Evolutionary conservation across 139 green algal genomes (phyloP).

Genomic region (Picochlorum sp.): DNA sequence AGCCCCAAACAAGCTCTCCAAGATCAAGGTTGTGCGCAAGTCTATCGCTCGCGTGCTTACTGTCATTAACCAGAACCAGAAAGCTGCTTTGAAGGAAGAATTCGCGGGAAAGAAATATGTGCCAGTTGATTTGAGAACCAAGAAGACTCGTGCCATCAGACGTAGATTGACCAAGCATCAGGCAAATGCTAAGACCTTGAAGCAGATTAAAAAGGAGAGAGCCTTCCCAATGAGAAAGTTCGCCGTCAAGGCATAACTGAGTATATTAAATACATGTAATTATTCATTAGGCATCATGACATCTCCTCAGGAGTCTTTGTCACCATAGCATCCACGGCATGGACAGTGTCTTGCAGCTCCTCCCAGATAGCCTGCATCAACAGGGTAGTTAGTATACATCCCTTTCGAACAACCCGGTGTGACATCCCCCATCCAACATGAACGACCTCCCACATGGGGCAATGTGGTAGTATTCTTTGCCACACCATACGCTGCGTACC

Average conservation of each 20-base stretch:
- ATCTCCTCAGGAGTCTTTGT: slow-evolving; percentile 28
- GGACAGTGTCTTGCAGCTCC: slow-evolving; percentile 58
- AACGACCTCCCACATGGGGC: background rate
- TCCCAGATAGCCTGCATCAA: slow-evolving; percentile 37
- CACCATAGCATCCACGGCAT: slow-evolving; percentile 38
- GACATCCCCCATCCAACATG: background rate
- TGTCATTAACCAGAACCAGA: slow-evolving; percentile 90
- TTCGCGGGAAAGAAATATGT: slow-evolving; percentile 81
- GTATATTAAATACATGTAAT: slow-evolving; percentile 7
- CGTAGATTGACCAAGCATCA: slow-evolving; percentile 75
- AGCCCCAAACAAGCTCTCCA: slow-evolving; percentile 99
- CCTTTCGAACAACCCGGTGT: too few relatives aligned
- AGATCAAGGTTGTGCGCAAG: slow-evolving; percentile 98
- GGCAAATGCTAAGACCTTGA: slow-evolving; percentile 65
- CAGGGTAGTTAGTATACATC: background rate
- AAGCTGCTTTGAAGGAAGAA: slow-evolving; percentile 65
- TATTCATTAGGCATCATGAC: background rate
- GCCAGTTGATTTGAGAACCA: slow-evolving; percentile 87
- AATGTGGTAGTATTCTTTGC: slow-evolving; percentile 22
- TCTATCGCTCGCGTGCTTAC: slow-evolving; percentile 92
- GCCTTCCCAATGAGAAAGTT: slow-evolving; percentile 91
- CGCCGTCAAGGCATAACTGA: slow-evolving; percentile 80
- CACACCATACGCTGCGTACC: slow-evolving; percentile 27
- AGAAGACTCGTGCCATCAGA: slow-evolving; percentile 97
- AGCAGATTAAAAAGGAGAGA: slow-evolving; percentile 68